Evolutionary conservation across 345 rosid genomes (phyloP), one percentile per base, ranked within the genome.

Genomic region (Acer saccharum): DNA sequence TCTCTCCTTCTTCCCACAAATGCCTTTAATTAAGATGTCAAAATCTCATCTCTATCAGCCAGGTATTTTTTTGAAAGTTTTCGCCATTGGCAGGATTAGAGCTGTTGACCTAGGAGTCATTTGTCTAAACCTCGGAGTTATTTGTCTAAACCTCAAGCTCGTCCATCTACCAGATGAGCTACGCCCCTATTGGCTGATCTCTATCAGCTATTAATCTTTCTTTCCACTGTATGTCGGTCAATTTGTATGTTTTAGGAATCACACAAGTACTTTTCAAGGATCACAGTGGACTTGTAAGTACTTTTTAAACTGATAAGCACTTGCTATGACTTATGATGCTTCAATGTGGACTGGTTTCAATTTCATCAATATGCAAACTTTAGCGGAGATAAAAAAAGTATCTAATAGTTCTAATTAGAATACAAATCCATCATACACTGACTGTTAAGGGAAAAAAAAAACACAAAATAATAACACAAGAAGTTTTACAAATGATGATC

Each of bases 401-500:
- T 50, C 65, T 69, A 41, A 63, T 23, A 63, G 17, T n/a, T 61
- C 67, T 20, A 75, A 77, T 69, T 80, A 44, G 50, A 48, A 79
- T 10, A 62, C 81, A 71, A 21, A 77, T 65, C 74, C 74, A 41
- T 69, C 76, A 71, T 52, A 39, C 61, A 75, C 62, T 5, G 13
- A 75, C 62, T 8, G 13, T 18, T 32, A 60, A 35, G 65, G 12
- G 17, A 4, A 29, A 44, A 12, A 25, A 41, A 12, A 11, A 13
- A 18, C 10, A 29, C 62, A 78, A 75, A 1, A 43, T 43, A 43
- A 1, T 55, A 74, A 57, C 39, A 77, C n/a, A 74, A 62, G 21
- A 68, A 76, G 66, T 57, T 52, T 69, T 81, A 79, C 78, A 78
- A 50, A 69, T 76, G 46, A 43, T 43, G 46, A 43, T 43, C 71